Base-by-base conservation (phyloP, 2,329 filamentous ascomycete species). In the Botrytis porri region DNA sequence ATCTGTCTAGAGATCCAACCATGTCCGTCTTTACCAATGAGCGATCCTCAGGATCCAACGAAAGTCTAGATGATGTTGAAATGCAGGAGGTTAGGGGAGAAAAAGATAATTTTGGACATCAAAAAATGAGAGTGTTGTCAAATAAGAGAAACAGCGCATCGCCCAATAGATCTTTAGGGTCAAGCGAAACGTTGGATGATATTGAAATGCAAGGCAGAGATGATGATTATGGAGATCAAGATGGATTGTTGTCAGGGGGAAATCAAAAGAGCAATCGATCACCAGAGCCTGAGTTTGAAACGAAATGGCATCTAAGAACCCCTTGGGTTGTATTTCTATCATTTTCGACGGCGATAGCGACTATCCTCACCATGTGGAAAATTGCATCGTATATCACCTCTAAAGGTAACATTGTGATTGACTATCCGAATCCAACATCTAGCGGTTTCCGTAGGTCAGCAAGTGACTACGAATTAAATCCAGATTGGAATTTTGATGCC, bases 381-480 rank as follows among this genome's bases (percentile, higher is more conserved):
- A 78, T 80, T 65, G 76, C 76, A 2, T 78, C 69, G 45, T n/a
- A 60, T 25, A 75, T 80, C 57, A 79, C 80, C 43, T 75, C 76
- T 18, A 64, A 73, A 9, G n/a, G 65, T 16, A 20, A n/a, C 3
- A 54, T 54, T 2, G 39, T 63, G 9, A 51, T 76, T 14, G 74
- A 76, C 20, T n/a, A 61, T 14, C 64, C 75, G 32, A 74, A 77
- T 39, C 61, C 74, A 22, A 25, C 39, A 66, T 35, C 65, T 10
- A 75, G 73, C 45, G 69, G 74, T 18, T 81, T 81, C 71, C 79
- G 79, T 59, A 77, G 80, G 73, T 75, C 78, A 45, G 82, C 82
- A 2, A 80, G 82, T 0, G 86, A 90, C 67, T 91, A 93, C 74
- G 80, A 89, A 6, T 83, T 93, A 25, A 83, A 87, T 69, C 78